Conservation (phyloP, 495 filamentous ascomycete species). For the Lophiotrema nucula region DNA sequence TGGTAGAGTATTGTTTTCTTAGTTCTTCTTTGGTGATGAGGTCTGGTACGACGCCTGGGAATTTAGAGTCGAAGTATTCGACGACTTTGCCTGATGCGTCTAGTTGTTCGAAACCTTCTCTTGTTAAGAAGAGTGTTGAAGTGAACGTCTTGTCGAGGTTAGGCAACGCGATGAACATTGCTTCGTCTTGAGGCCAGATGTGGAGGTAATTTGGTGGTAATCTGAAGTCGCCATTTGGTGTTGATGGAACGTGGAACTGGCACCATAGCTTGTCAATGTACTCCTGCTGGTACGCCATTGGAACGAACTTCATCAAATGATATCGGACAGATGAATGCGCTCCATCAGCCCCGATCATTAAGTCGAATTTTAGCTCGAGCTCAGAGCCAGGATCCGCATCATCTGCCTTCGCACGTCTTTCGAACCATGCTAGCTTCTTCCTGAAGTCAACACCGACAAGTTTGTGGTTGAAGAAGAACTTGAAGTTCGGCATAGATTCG, state of each 20-base stretch:
- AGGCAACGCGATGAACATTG: constrained; percentile 98
- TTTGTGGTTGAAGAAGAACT: constrained; percentile 87
- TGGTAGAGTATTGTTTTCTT: constrained; percentile 65
- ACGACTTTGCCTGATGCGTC: constrained; percentile 57
- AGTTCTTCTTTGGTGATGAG: constrained; percentile 71
- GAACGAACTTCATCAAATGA: constrained; percentile 89
- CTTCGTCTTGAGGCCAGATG: constrained; percentile 89
- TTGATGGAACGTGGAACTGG: constrained; percentile 79
- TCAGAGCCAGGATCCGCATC: constrained; percentile 44
- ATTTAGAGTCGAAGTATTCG: constrained; percentile 72
- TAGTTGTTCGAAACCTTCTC: constrained; percentile 57
- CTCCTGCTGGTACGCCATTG: constrained; percentile 87
- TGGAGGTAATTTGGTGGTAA: constrained; percentile 91
- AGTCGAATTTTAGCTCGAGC: constrained; percentile 79
- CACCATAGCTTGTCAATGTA: constrained; percentile 98
- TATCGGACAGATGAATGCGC: constrained; percentile 87
- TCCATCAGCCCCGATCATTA: constrained; percentile 93
- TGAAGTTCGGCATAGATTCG: constrained; percentile 79
- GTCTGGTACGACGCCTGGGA: constrained; percentile 81
- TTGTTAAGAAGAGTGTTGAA: constrained; percentile 86
- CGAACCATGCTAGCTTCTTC: constrained; percentile 81
- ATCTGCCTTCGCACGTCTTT: constrained; percentile 43
- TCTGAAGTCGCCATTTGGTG: constrained; percentile 59
- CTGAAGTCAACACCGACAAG: constrained; percentile 83
- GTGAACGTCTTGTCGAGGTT: constrained; percentile 88